Percentiles rank a stretch among this genome's conserved stretches.
Conservation (phyloP, 179 eudicot species). For the Patellifolia procumbens region DNA sequence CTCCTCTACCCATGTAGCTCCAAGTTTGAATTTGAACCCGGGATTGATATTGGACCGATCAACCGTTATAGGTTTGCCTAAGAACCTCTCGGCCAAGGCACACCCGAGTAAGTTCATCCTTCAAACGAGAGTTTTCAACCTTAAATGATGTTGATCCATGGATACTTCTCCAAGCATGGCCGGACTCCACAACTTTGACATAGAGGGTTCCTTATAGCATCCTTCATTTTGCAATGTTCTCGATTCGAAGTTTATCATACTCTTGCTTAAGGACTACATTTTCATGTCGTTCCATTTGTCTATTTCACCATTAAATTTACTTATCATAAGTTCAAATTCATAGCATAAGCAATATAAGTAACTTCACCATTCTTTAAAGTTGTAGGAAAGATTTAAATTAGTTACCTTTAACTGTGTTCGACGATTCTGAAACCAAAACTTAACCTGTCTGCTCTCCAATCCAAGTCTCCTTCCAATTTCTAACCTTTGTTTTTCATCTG, state of each 20-base stretch:
- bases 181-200: constrained; percentile 64
- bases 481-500: constrained; percentile 55
- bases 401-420: constrained; percentile 62
- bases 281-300: constrained; percentile 69
- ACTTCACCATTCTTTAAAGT: not conserved
- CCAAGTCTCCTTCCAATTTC: constrained; percentile 51
- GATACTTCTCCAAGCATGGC: constrained; percentile 50
- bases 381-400: not conserved
- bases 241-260: constrained; percentile 58
- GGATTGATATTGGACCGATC: constrained; percentile 26
- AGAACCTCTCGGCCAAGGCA: constrained; percentile 42
- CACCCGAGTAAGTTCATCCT: constrained; percentile 62
- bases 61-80: constrained; percentile 49
- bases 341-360: not conserved
- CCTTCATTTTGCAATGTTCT: constrained; percentile 61
- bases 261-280: constrained; percentile 58
- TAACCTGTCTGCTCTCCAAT: constrained; percentile 53
- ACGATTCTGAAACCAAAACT: constrained; percentile 68
- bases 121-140: constrained; percentile 64
- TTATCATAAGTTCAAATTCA: not conserved
- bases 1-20: constrained; percentile 49
- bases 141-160: constrained; percentile 53
- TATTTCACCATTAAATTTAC: constrained; percentile 36
- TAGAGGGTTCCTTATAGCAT: constrained; percentile 53
- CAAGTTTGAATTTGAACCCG: constrained; percentile 37